A percentile compares a stretch with the other conserved stretches of the same genome.
phyloP scores from a whole-genome alignment of 768 basidiomycete species.

The Leccinum longicurvipes region DNA sequence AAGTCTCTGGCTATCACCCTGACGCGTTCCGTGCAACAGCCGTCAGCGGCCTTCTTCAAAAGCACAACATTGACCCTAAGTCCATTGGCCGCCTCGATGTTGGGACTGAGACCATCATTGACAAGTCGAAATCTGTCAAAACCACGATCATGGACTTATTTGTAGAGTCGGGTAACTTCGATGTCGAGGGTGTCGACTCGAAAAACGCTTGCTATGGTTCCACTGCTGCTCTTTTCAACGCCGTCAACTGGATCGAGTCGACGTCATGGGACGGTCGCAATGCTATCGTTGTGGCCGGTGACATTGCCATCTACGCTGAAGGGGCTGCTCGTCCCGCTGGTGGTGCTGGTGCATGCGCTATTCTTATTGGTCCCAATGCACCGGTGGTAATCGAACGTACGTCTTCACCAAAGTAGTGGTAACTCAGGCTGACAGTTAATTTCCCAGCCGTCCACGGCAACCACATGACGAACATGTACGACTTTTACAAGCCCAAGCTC shows the following conservation, averaged over 20 bases:
- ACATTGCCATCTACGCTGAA: conserved; percentile 98
- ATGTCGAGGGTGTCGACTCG: conserved; percentile 98
- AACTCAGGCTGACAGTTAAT: conserved; percentile 6
- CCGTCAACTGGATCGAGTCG: conserved; percentile 96
- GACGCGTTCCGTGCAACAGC: conserved; percentile 42
- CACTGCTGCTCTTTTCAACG: conserved; percentile 98
- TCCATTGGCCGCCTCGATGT: conserved; percentile 98
- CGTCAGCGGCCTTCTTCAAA: conserved; percentile 84
- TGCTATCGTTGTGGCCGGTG: conserved; percentile 94
- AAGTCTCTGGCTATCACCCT: neutral
- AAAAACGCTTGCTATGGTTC: conserved; percentile 99
- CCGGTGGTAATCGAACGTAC: conserved; percentile 93
- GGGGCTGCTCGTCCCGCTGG: conserved; percentile 93
- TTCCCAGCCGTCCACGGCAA: conserved; percentile 86
- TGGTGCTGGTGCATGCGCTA: conserved; percentile 93
- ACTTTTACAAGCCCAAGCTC: conserved; percentile 98
- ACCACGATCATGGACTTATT: conserved; percentile 99
- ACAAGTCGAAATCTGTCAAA: conserved; percentile 99
- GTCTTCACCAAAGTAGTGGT: conserved; percentile 31
- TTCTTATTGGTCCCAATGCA: conserved; percentile 94
- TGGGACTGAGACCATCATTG: conserved; percentile 98
- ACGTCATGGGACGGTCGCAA: conserved; percentile 97
- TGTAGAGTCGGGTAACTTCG: conserved; percentile 85
- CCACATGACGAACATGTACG: conserved; percentile 97
- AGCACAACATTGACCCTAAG: conserved; percentile 93